A percentile compares a stretch with the other conserved stretches of the same genome.
Evolutionary conservation across 345 rosid species (phyloP).

Genomic region (Rhodomyrtus tomentosa): DNA sequence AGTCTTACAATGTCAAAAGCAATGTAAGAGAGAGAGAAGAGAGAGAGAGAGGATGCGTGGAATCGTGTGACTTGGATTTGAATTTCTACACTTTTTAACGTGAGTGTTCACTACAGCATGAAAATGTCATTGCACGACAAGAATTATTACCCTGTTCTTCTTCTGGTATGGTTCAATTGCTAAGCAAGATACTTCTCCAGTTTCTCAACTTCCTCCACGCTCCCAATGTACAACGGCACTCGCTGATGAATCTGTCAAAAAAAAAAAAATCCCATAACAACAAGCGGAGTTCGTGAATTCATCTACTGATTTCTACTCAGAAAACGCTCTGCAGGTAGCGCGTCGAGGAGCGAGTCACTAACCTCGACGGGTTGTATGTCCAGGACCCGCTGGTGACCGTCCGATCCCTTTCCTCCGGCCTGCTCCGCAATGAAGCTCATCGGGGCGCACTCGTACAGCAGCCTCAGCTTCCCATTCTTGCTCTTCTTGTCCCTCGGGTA

Average conservation of each 20-base stretch:
- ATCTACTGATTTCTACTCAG: background rate
- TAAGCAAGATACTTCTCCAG: constrained; percentile 84
- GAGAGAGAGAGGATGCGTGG: background rate
- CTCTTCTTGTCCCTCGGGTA: constrained; percentile 90
- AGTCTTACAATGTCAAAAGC: background rate
- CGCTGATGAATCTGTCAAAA: constrained; percentile 76
- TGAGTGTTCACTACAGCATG: background rate
- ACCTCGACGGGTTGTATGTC: constrained; percentile 84
- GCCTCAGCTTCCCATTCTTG: constrained; percentile 91
- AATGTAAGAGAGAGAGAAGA: background rate
- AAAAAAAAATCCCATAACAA: background rate
- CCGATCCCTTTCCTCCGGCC: constrained; percentile 98
- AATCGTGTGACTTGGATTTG: background rate
- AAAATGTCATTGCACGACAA: background rate
- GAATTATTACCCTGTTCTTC: background rate
- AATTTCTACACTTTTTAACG: background rate
- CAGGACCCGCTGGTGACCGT: constrained; percentile 69
- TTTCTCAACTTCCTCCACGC: constrained; percentile 83
- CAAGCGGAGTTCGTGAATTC: background rate
- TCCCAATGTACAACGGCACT: constrained; percentile 85
- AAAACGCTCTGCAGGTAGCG: background rate
- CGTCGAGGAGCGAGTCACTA: background rate
- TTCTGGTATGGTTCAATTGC: background rate
- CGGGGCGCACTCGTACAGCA: constrained; percentile 89
- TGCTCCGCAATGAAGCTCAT: constrained; percentile 96